Evolutionary conservation across 1,139 yeast species (phyloP).

Genomic region (Candida sanyaensis): DNA sequence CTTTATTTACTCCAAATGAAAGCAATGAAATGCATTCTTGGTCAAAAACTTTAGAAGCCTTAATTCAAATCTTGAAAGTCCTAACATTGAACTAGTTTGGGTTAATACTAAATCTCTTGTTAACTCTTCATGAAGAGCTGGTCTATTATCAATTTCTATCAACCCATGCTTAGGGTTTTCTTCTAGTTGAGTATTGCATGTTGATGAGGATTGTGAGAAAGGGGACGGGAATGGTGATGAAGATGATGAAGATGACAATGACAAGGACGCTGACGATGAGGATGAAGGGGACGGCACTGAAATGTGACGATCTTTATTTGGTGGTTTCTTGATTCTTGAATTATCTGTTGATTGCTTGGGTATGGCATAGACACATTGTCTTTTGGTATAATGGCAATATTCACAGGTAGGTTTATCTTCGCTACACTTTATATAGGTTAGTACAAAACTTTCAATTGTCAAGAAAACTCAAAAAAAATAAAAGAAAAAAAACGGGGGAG

Average conservation of each 20-base stretch:
- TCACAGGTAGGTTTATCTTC: slow-evolving; percentile 40
- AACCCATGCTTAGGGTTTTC: not conserved
- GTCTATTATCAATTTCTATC: not conserved
- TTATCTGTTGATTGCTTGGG: slow-evolving; percentile 3
- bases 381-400: slow-evolving; percentile 34
- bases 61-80: slow-evolving; percentile 30
- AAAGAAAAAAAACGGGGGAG: too few relatives aligned
- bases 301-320: too few relatives aligned
- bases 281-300: too few relatives aligned
- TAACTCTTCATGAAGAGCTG: slow-evolving; percentile 2
- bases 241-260: not conserved
- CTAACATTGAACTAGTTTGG: slow-evolving; percentile 20
- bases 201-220: not conserved
- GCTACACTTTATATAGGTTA: slow-evolving; percentile 22
- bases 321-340: not conserved
- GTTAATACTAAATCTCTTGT: slow-evolving; percentile 14
- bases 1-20: slow-evolving; percentile 18
- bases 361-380: slow-evolving; percentile 30
- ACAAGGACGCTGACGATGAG: not conserved
- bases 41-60: slow-evolving; percentile 32
- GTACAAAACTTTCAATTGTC: not conserved
- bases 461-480: too few relatives aligned
- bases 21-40: slow-evolving; percentile 25
- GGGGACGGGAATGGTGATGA: not conserved
- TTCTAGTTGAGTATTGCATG: not conserved